These are phyloP conservation scores for Aspergillus quadricinctus DNA, from an alignment of 2,329 filamentous ascomycete species.

Conservation along the genomic window DNA sequence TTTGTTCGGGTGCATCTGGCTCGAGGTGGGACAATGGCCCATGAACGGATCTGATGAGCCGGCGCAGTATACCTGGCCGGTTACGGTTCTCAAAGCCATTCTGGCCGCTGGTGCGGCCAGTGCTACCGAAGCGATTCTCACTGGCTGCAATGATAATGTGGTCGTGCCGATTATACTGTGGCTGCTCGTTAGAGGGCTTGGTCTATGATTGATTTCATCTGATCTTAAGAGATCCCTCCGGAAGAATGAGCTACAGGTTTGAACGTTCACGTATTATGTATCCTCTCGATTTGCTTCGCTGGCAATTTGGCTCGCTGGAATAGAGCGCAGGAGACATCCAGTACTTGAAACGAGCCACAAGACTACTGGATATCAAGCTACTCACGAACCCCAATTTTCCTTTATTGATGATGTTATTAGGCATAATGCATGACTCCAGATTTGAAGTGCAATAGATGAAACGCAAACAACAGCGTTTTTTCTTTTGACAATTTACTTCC, in stretches of 20 bases:
- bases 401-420: not conserved
- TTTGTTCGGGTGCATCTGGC: slow-evolving; percentile 65
- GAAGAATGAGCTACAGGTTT: not conserved
- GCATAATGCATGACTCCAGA: not conserved
- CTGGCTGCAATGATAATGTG: slow-evolving; percentile 97
- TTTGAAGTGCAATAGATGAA: too few relatives aligned
- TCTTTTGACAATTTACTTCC: too few relatives aligned
- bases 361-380: not conserved
- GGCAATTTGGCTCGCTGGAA: too few relatives aligned
- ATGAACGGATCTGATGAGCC: slow-evolving; percentile 17
- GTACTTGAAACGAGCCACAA: not conserved
- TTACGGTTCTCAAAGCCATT: slow-evolving; percentile 54
- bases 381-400: too few relatives aligned
- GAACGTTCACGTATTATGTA: not conserved
- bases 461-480: too few relatives aligned
- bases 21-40: slow-evolving; percentile 69
- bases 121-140: slow-evolving; percentile 89
- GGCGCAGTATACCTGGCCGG: slow-evolving; percentile 23
- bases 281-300: not conserved
- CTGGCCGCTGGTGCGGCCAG: slow-evolving; percentile 76
- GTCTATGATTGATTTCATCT: slow-evolving; percentile 18
- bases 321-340: not conserved
- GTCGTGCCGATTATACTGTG: slow-evolving; percentile 90
- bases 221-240: not conserved
- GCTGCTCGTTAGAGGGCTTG: slow-evolving; percentile 79